Conservation (phyloP, 768 basidiomycete genomes). For the Rhodotorula babjevae region DNA sequence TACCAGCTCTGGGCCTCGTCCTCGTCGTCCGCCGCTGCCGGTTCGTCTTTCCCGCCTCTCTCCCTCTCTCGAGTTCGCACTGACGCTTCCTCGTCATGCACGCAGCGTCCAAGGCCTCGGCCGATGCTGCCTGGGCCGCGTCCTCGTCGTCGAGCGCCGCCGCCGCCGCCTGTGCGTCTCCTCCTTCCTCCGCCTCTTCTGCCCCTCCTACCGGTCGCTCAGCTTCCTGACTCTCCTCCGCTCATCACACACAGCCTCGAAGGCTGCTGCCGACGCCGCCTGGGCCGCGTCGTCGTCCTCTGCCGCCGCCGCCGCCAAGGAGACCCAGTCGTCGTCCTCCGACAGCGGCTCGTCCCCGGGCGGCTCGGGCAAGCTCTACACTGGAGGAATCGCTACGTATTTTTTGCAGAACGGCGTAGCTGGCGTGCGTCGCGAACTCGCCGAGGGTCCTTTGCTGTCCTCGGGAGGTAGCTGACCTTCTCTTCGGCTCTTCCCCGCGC, state of each 20-base stretch:
- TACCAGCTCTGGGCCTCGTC: slow-evolving; percentile 16
- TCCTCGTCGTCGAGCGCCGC: slow-evolving; percentile 19
- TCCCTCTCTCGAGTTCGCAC: no score
- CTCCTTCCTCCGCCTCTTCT: no score
- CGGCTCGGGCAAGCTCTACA: slow-evolving; percentile 10
- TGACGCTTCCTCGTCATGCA: no score
- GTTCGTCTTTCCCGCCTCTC: neutral
- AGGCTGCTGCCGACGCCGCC: slow-evolving; percentile 8
- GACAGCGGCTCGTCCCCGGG: neutral
- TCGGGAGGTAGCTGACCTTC: neutral
- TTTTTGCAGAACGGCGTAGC: slow-evolving; percentile 26
- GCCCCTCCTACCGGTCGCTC: no score
- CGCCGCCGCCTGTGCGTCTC: neutral
- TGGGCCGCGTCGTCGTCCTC: slow-evolving; percentile 13
- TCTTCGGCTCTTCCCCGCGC: neutral
- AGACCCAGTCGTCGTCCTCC: neutral
- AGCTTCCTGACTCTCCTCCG: neutral
- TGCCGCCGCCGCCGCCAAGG: slow-evolving; percentile 18
- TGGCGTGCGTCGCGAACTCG: no score
- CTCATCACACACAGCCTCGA: neutral
- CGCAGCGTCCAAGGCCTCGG: slow-evolving; percentile 3
- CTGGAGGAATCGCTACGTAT: slow-evolving; percentile 14
- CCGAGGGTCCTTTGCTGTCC: no score
- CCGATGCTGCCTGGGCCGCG: slow-evolving; percentile 14
- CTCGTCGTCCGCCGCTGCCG: slow-evolving; percentile 17